Conservation (phyloP, 129 eudicot species). For the Tagetes erecta region DNA sequence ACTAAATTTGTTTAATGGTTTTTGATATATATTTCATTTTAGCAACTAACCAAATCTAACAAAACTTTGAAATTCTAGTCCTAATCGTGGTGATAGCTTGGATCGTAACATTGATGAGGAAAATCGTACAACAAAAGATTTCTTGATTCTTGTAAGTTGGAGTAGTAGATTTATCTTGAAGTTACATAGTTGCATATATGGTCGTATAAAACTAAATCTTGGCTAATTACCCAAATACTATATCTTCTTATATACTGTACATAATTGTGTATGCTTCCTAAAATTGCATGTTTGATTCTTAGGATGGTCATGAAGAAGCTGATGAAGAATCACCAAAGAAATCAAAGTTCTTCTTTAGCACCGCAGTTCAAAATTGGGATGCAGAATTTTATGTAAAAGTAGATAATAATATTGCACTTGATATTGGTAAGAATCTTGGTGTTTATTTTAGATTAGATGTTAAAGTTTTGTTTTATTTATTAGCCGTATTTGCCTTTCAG, state of each 20-base stretch:
- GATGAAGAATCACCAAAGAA: constrained; percentile 50
- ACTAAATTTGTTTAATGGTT: neutral
- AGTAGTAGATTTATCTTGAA: constrained; percentile 13
- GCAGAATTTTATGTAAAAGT: constrained; percentile 65
- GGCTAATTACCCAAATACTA: constrained; percentile 26
- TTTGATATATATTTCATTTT: neutral
- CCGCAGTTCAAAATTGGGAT: constrained; percentile 44
- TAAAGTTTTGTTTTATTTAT: constrained; percentile 7
- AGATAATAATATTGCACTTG: constrained; percentile 79
- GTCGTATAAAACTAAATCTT: neutral
- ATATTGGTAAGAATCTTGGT: constrained; percentile 58
- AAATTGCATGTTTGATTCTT: constrained; percentile 12
- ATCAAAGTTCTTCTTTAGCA: constrained; percentile 42
- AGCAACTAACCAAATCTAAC: constrained; percentile 13
- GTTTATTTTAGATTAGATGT: neutral
- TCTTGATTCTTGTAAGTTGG: constrained; percentile 86
- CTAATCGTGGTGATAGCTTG: constrained; percentile 98
- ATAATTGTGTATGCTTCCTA: neutral
- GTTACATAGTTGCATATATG: neutral
- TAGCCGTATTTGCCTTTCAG: constrained; percentile 39
- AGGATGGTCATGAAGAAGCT: constrained; percentile 43
- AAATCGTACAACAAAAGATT: constrained; percentile 72
- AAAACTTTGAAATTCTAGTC: constrained; percentile 49
- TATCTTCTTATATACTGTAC: neutral
- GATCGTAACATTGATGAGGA: constrained; percentile 92